These are phyloP conservation scores for Epichloe sp. DNA, from an alignment of 2,329 filamentous ascomycete genomes.

Conservation along the genomic window DNA sequence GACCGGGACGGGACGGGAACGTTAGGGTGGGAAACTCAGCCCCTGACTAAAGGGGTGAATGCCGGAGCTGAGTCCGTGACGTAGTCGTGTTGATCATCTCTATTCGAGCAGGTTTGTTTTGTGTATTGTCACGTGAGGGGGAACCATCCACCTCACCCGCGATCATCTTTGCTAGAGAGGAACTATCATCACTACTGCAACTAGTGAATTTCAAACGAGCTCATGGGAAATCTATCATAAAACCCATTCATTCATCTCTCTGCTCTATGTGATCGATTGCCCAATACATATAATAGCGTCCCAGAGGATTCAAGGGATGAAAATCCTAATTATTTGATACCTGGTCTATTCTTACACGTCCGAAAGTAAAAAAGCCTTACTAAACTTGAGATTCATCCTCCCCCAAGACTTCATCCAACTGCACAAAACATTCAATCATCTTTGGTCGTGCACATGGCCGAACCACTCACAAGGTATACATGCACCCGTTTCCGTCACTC, in stretches of 20 bases:
- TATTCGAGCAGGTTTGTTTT: background rate
- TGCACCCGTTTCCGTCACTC: background rate
- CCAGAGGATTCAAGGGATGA: no score
- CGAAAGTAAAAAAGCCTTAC: background rate
- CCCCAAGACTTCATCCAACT: background rate
- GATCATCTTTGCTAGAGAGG: background rate
- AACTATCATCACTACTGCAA: background rate
- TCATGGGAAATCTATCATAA: no score
- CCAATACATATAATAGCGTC: no score
- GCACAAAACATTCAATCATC: background rate
- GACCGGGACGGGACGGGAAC: no score
- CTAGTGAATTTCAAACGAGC: background rate
- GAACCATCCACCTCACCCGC: background rate
- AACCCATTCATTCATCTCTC: no score
- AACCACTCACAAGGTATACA: background rate
- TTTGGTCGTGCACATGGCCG: background rate
- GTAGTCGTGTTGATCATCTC: background rate
- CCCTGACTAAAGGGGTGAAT: no score
- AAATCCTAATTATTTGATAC: background rate
- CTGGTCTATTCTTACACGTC: background rate
- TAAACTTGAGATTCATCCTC: background rate
- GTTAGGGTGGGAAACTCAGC: no score
- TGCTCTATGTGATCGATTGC: no score
- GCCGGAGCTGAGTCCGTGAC: no score
- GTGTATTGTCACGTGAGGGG: background rate